A percentile compares a stretch with the other conserved stretches of the same genome.
phyloP scores from a whole-genome alignment of 1,139 yeast species.

The Diutina sp. region DNA sequence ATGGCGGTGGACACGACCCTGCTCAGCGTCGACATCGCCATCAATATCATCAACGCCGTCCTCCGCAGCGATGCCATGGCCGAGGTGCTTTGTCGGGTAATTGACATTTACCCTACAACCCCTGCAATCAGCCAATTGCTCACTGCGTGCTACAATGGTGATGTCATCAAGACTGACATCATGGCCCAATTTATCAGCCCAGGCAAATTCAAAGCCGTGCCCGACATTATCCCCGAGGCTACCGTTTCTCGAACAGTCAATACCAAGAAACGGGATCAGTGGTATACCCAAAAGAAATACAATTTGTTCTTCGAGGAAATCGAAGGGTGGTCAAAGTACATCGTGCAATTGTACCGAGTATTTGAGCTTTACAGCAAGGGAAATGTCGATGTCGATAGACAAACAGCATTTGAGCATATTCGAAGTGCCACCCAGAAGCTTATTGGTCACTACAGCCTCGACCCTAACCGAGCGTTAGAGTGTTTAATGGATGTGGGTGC shows the following conservation, averaged over 20 bases:
- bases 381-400: conserved; percentile 11
- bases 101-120: conserved; percentile 30
- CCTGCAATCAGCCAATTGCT: conserved; percentile 17
- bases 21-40: not conserved
- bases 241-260: conserved; percentile 26
- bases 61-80: conserved; percentile 10
- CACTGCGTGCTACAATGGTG: conserved; percentile 12
- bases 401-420: conserved; percentile 23
- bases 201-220: conserved; percentile 21
- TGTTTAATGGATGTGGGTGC: conserved; percentile 40
- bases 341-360: conserved; percentile 37
- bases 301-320: conserved; percentile 68
- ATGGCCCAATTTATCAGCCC: conserved; percentile 22
- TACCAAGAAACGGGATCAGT: conserved; percentile 34
- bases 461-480: conserved; percentile 62
- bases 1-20: not conserved
- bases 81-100: conserved; percentile 28
- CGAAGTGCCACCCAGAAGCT: conserved; percentile 40
- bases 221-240: conserved; percentile 25
- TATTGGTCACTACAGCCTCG: conserved; percentile 70
- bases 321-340: conserved; percentile 68
- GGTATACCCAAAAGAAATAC: conserved; percentile 61
- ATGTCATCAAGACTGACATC: conserved; percentile 24
- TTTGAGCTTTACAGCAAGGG: conserved; percentile 27
- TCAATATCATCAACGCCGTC: not conserved